phyloP scores from a whole-genome alignment of 2,329 filamentous ascomycete species.

The Stromatinia cepivora region DNA sequence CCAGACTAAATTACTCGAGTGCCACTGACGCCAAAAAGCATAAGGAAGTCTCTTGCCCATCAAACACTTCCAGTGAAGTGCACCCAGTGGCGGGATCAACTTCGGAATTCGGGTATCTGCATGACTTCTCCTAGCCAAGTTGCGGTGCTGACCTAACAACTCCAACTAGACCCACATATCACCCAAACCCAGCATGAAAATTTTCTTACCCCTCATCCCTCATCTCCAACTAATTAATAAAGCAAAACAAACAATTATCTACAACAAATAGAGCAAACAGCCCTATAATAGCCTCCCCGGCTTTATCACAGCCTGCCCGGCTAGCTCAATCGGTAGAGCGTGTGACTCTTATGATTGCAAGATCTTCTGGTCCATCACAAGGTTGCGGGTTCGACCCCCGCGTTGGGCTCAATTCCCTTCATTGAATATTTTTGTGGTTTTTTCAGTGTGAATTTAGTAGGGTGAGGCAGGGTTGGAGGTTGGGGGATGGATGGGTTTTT shows the following conservation, averaged over 20 bases:
- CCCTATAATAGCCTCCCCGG: too few species aligned
- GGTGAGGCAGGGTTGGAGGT: too few species aligned
- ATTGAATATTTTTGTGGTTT: neutral
- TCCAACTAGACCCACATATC: too few species aligned
- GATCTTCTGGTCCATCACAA: conserved; percentile 41
- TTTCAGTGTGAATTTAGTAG: neutral
- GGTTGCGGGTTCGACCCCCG: conserved; percentile 49
- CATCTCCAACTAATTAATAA: too few species aligned
- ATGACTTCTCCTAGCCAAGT: neutral
- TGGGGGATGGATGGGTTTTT: neutral
- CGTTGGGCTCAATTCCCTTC: conserved; percentile 38
- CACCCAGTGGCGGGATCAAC: neutral
- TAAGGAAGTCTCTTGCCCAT: neutral
- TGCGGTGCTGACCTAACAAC: neutral
- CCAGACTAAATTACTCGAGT: neutral
- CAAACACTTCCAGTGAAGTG: neutral
- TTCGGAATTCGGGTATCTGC: neutral
- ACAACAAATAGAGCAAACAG: neutral
- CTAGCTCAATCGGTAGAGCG: conserved; percentile 41
- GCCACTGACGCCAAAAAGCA: neutral
- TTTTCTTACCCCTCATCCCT: too few species aligned
- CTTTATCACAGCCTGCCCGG: conserved; percentile 26
- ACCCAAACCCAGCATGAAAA: too few species aligned
- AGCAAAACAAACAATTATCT: neutral
- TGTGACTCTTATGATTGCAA: conserved; percentile 36